Percentiles rank a stretch among this genome's conserved stretches.
phyloP scores from a whole-genome alignment of 495 filamentous ascomycete species.

The Aspergillus sparsus region DNA sequence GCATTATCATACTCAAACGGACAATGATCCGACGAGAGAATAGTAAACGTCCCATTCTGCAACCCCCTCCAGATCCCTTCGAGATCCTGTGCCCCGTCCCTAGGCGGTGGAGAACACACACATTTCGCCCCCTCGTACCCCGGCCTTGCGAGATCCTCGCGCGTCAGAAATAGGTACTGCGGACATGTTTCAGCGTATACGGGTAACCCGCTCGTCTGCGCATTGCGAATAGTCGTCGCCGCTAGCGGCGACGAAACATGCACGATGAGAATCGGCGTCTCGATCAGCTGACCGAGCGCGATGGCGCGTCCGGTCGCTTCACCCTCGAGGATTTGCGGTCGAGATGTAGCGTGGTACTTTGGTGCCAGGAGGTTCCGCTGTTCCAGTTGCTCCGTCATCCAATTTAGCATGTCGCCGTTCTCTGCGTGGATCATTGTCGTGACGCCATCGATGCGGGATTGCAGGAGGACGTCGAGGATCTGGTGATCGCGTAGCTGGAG shows the following conservation, averaged over 20 bases:
- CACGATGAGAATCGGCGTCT: constrained; percentile 59
- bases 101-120: constrained; percentile 50
- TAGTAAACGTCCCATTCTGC: constrained; percentile 49
- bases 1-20: constrained; percentile 26
- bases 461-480: constrained; percentile 56
- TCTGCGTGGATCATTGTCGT: constrained; percentile 65
- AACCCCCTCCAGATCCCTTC: constrained; percentile 47
- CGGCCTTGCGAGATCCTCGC: constrained; percentile 49
- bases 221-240: constrained; percentile 52
- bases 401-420: constrained; percentile 55
- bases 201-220: constrained; percentile 55
- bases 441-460: constrained; percentile 45
- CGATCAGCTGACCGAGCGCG: constrained; percentile 52
- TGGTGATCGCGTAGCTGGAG: constrained; percentile 56
- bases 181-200: constrained; percentile 66
- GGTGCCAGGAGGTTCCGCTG: constrained; percentile 46
- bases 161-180: constrained; percentile 61
- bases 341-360: constrained; percentile 55
- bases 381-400: constrained; percentile 52
- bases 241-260: constrained; percentile 57
- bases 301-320: constrained; percentile 63
- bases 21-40: constrained; percentile 33
- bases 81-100: constrained; percentile 35
- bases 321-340: constrained; percentile 55
- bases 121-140: constrained; percentile 57